Evolutionary conservation across 306 rosid species (phyloP).

Genomic region (Cucurbita argyrosperma): DNA sequence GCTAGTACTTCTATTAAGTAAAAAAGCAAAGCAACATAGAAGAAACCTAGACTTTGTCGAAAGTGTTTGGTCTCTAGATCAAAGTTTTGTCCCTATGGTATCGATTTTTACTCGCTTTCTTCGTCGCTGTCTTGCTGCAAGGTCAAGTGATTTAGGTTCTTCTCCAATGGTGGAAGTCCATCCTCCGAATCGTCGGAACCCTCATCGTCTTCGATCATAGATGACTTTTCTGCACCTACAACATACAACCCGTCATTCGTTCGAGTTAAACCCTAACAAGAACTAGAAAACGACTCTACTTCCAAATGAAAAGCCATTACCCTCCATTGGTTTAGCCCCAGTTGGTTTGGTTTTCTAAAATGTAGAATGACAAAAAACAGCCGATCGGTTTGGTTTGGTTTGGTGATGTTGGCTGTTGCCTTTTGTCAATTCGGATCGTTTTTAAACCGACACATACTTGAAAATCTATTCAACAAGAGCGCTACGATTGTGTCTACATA

Average conservation of each 20-base stretch:
- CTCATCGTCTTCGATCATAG: conserved; percentile 21
- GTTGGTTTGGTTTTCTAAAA: neutral
- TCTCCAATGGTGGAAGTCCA: conserved; percentile 86
- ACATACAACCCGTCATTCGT: neutral
- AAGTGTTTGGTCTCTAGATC: neutral
- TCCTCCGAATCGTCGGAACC: conserved; percentile 50
- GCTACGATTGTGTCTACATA: neutral
- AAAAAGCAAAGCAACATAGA: neutral
- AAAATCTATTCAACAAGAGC: no score
- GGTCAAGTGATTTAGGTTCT: conserved; percentile 67
- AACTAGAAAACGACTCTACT: neutral
- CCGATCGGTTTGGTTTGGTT: neutral
- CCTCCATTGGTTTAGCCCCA: neutral
- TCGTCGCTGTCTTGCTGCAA: conserved; percentile 8
- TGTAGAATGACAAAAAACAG: neutral
- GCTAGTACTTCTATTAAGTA: neutral
- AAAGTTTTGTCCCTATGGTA: neutral
- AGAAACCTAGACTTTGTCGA: neutral
- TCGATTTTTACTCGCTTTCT: conserved; percentile 4
- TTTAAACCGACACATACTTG: neutral
- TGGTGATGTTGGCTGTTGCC: neutral
- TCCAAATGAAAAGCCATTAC: neutral
- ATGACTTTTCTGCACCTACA: conserved; percentile 20
- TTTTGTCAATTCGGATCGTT: neutral
- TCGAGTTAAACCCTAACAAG: neutral